These are phyloP conservation scores for Melampsora americana DNA, from an alignment of 1,284 basidiomycete species.

Conservation along the genomic window DNA sequence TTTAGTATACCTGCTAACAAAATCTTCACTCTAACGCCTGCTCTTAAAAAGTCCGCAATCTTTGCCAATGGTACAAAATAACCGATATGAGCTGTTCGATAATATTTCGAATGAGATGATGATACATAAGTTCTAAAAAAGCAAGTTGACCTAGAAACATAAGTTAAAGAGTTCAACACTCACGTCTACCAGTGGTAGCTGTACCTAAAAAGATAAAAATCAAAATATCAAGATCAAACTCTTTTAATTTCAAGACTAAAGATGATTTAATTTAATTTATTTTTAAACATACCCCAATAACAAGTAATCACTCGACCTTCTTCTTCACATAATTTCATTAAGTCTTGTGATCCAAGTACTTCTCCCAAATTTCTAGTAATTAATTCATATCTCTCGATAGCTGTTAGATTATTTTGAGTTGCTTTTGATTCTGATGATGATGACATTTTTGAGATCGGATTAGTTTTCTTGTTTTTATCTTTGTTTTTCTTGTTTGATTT, in stretches of 20 bases:
- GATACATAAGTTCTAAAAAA: not conserved
- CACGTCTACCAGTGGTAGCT: slow-evolving; percentile 89
- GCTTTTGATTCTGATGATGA: not conserved
- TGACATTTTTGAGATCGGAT: too few relatives aligned
- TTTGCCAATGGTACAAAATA: slow-evolving; percentile 95
- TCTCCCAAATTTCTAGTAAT: slow-evolving; percentile 86
- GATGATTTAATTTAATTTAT: slow-evolving; percentile 12
- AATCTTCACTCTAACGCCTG: slow-evolving; percentile 85
- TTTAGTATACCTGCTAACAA: slow-evolving; percentile 72
- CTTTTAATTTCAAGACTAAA: slow-evolving; percentile 37
- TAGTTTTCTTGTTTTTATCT: too few relatives aligned
- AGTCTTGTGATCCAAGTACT: slow-evolving; percentile 76
- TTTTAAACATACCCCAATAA: slow-evolving; percentile 73
- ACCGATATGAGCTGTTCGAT: slow-evolving; percentile 76
- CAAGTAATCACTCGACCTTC: slow-evolving; percentile 66
- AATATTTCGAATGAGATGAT: not conserved
- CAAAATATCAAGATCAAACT: not conserved
- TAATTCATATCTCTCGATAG: slow-evolving; percentile 71
- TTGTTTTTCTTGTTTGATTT: too few relatives aligned
- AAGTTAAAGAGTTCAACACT: slow-evolving; percentile 53
- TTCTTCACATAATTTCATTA: slow-evolving; percentile 77
- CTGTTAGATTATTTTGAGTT: slow-evolving; percentile 32
- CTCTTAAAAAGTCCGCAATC: slow-evolving; percentile 91
- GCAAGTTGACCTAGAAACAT: slow-evolving; percentile 2
- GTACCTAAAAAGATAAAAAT: slow-evolving; percentile 63